Conservation (phyloP, 331 rosid genomes). For the Pyrus hybrid region DNA sequence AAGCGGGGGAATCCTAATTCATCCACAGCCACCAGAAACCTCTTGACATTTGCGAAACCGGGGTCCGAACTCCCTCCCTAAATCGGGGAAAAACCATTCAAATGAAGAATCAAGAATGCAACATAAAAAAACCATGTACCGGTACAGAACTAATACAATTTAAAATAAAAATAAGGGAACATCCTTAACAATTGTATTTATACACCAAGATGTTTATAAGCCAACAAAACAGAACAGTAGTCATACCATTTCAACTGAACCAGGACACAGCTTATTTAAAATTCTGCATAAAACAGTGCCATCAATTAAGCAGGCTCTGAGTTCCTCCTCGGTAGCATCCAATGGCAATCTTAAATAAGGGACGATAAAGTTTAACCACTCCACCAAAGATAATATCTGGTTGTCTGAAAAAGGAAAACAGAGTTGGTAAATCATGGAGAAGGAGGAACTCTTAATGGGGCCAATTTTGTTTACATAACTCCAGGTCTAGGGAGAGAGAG, state of each 20-base stretch:
- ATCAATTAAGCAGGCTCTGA: conserved; percentile 62
- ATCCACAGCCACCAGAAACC: conserved; percentile 66
- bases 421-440: conserved; percentile 12
- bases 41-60: conserved; percentile 28
- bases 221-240: conserved; percentile 5
- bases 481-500: background rate
- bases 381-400: conserved; percentile 42
- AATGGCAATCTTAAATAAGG: conserved; percentile 60
- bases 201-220: background rate
- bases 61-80: conserved; percentile 52
- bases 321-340: conserved; percentile 71
- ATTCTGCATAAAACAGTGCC: conserved; percentile 69
- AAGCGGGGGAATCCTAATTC: conserved; percentile 76
- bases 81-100: conserved; percentile 6
- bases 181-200: background rate
- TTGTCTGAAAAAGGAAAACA: conserved; percentile 33
- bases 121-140: background rate
- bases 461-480: conserved; percentile 1
- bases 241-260: conserved; percentile 46
- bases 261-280: conserved; percentile 63
- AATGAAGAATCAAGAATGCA: conserved; percentile 1
- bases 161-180: background rate
- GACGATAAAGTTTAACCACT: conserved; percentile 71
- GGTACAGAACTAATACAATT: background rate
- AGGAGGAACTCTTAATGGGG: conserved; percentile 1